Evolutionary conservation across 768 basidiomycete genomes (phyloP).

Genomic region (Hericium alpestre): DNA sequence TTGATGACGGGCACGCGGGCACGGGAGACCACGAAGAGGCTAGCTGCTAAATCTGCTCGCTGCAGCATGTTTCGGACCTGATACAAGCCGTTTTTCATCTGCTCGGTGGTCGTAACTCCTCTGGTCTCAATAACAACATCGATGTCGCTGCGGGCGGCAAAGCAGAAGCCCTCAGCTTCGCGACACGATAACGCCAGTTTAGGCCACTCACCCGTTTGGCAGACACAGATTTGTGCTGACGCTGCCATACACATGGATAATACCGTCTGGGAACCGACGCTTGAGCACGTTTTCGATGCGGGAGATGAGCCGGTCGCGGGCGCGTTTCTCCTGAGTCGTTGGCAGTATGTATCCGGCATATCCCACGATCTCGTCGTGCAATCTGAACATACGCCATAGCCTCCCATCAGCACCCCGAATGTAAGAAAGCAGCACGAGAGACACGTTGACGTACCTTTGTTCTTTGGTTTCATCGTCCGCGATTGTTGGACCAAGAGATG

Average conservation of each 20-base stretch:
- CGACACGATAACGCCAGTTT: neutral
- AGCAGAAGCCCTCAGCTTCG: neutral
- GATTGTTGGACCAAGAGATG: neutral
- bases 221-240: slow-evolving; percentile 49
- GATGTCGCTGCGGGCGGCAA: slow-evolving; percentile 38
- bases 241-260: slow-evolving; percentile 51
- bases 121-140: slow-evolving; percentile 41
- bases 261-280: slow-evolving; percentile 32
- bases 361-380: slow-evolving; percentile 55
- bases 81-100: slow-evolving; percentile 34
- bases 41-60: slow-evolving; percentile 30
- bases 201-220: slow-evolving; percentile 41
- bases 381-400: slow-evolving; percentile 22
- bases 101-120: slow-evolving; percentile 20
- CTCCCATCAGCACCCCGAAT: no score
- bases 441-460: neutral
- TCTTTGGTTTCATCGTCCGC: neutral
- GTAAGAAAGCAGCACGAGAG: neutral
- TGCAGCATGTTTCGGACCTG: slow-evolving; percentile 39
- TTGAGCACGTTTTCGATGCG: slow-evolving; percentile 36
- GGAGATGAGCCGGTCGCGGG: slow-evolving; percentile 35
- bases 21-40: slow-evolving; percentile 34
- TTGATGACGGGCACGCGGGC: slow-evolving; percentile 58
- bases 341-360: slow-evolving; percentile 45
- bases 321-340: slow-evolving; percentile 38